These are phyloP conservation scores for Phalaenopsis aphrodite DNA, from an alignment of 106 monocot species.

Conservation along the genomic window DNA sequence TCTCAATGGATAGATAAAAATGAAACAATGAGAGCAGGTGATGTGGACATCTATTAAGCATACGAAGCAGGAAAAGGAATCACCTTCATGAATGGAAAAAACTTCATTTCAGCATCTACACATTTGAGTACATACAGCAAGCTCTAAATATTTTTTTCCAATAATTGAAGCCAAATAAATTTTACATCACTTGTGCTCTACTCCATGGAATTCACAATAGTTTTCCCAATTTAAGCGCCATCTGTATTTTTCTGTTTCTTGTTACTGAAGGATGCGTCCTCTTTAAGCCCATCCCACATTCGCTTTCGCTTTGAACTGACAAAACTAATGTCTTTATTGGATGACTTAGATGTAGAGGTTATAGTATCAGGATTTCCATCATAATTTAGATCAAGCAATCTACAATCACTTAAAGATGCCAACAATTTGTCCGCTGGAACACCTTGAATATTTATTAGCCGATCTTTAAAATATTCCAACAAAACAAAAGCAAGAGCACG, in stretches of 20 bases:
- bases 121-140: too few species aligned
- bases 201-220: too few species aligned
- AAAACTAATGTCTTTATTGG: not conserved
- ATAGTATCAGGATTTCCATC: not conserved
- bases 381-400: constrained; percentile 1
- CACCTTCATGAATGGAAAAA: too few species aligned
- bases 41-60: too few species aligned
- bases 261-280: not conserved
- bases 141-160: too few species aligned
- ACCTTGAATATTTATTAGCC: not conserved
- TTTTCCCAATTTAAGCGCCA: not conserved
- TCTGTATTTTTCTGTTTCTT: not conserved
- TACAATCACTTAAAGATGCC: not conserved
- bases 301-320: not conserved
- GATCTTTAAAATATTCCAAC: constrained; percentile 5
- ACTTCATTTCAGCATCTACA: too few species aligned
- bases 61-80: too few species aligned
- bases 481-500: constrained; percentile 19
- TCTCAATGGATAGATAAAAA: too few species aligned
- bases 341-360: not conserved
- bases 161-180: too few species aligned
- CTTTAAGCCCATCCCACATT: constrained; percentile 3
- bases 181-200: too few species aligned
- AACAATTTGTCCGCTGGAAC: not conserved
- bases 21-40: too few species aligned